Percentiles rank a stretch among this genome's conserved stretches.
Conservation (phyloP, 352 stramenopile genomes). For the Thraustochytrium sp. region DNA sequence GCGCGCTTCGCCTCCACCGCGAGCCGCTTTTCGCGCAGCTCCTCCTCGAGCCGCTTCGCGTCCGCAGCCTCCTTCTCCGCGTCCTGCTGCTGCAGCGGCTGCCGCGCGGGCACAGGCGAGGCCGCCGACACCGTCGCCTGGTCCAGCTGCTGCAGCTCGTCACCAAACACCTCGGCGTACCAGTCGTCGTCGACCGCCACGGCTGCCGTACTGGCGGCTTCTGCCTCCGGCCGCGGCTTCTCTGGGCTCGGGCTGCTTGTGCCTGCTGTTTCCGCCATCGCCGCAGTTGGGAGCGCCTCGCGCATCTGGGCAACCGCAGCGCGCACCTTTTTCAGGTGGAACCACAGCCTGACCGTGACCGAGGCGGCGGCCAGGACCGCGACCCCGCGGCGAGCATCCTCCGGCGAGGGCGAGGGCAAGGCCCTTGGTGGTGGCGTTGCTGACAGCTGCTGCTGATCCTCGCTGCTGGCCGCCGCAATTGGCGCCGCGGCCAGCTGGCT, state of each 20-base stretch:
- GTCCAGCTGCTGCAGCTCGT: constrained; percentile 11
- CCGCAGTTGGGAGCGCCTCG: background rate
- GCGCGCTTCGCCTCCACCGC: background rate
- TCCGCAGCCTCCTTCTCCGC: too few species aligned
- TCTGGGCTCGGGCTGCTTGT: background rate
- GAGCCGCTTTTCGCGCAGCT: background rate
- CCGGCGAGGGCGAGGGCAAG: too few species aligned
- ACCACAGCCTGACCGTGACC: background rate
- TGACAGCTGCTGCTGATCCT: background rate
- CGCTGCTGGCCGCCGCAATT: too few species aligned
- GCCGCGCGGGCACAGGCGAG: too few species aligned
- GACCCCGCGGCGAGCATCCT: background rate
- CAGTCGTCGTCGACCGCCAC: background rate
- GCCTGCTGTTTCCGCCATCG: too few species aligned
- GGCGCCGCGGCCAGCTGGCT: too few species aligned
- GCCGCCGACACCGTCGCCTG: background rate
- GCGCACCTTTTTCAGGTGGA: background rate
- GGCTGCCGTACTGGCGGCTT: background rate
- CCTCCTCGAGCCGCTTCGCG: background rate
- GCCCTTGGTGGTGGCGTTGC: background rate
- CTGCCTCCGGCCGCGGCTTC: background rate
- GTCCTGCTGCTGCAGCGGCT: too few species aligned
- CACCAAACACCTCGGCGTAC: background rate
- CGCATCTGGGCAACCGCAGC: background rate
- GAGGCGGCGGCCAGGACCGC: background rate